Evolutionary conservation across 495 filamentous ascomycete species (phyloP), one percentile per base, ranked within the genome.

Genomic region (Neurospora discreta): DNA sequence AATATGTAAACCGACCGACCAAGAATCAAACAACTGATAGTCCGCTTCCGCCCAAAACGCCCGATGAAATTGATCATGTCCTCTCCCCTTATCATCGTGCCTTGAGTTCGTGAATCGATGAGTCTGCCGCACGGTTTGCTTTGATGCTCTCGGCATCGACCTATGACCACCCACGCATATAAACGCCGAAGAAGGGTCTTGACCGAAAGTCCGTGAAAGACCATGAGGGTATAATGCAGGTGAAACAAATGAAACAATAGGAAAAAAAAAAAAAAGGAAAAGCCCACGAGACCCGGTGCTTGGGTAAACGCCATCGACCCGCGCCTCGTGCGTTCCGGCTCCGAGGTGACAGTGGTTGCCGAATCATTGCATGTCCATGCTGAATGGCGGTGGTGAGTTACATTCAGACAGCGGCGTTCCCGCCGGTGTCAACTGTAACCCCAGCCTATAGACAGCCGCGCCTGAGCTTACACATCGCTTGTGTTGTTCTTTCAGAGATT

Each of bases 391-490:
- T 26, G 52, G 43, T 58, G 52, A 39, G 42, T 38, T 58, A 10
- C 30, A 39, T 73, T 80, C 82, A 33, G 77, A 80, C 70, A 75
- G 69, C 52, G 83, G 83, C 39, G 81, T 83, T 43, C 81, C 78
- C 58, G 68, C 78, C 68, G 83, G 83, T 18, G 83, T 84, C 70
- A 82, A 70, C 60, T 82, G 81, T 30, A 83, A 74, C 33, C 77
- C 80, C 42, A 80, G 74, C 9, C 81, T 80, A 20, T 78, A 71
- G 38, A 83, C 75, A 23, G 80, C 81, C 42, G 79, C 76, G 65
- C 78, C 81, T 46, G 80, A 79, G 75, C 81, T 83, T 75, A 78
- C 80, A 33, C 78, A 81, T 58, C 82, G 78, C 71, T 76, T 75
- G 72, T 84, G 82, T 26, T 78, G 80, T 26, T 74, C 77, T 68